Evolutionary conservation across 306 rosid species (phyloP), one percentile per base, ranked within the genome.

Genomic region (Albizia julibrissin): DNA sequence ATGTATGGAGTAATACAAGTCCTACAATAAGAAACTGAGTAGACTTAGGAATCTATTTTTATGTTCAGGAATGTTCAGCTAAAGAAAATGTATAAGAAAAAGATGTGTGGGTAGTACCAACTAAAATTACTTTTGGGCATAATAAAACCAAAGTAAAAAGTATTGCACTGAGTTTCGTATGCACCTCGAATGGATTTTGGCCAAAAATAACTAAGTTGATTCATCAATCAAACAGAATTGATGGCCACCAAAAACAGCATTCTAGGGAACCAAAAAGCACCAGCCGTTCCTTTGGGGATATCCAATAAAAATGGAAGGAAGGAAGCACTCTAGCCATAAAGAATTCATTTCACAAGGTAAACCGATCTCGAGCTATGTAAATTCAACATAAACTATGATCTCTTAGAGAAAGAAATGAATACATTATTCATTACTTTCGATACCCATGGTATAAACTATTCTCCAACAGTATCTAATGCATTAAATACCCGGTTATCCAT

Each of bases 331-430:
- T 69, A 40, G 54, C 34, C 52, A 24, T 43, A 18, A 13, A 42
- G 75, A 22, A 21, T 42, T 42, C 56, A 43, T 70, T 40, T 24
- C 42, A n/a, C 46, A 42, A 11, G 54, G 34, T 40, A 69, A 69
- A 22, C 54, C 54, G 22, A n/a, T 40, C 52, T 21, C 13, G 21
- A 27, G 24, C 29, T 42, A 24, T 43, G n/a, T 42, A 22, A 4
- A 18, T 40, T 59, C 24, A 44, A 16, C 81, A 43, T 44, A 21
- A 11, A 27, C 67, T 62, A 43, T 24, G n/a, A 8, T 24, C 22
- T 44, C 61, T 65, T 44, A 27, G 64, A 70, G 59, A 80, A 58
- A 39, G 73, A 21, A 43, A 67, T 33, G 58, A 40, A 67, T 19
- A 31, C 47, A 49, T 49, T 22, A 6, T 49, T 49, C 13, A 39